phyloP scores from a whole-genome alignment of 1,284 basidiomycete genomes.

The Ganoderma resinaceum region DNA sequence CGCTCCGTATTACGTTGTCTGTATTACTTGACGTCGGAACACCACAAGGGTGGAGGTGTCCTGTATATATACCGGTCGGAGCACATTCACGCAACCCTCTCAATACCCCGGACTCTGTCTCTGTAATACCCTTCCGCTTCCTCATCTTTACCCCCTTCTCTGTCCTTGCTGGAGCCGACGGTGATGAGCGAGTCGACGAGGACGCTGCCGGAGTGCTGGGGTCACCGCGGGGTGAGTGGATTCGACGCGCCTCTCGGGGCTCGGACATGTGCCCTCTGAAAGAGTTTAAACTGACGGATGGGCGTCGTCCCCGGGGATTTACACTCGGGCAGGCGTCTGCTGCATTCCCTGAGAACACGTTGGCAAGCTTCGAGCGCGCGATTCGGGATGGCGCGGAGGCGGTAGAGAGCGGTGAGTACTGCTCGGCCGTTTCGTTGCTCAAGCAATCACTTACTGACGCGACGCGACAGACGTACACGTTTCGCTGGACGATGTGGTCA shows the following conservation, averaged over 20 bases:
- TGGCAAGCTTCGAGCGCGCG: conserved; percentile 91
- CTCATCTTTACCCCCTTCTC: neutral
- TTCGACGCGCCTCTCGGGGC: neutral
- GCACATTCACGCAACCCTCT: neutral
- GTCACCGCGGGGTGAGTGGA: conserved; percentile 86
- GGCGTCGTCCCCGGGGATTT: conserved; percentile 4
- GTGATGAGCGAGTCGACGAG: conserved; percentile 10
- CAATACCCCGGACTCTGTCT: neutral
- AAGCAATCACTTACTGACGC: neutral
- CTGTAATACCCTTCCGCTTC: neutral
- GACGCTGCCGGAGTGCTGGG: conserved; percentile 79
- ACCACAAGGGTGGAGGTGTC: neutral
- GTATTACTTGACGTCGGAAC: neutral
- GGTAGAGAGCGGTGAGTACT: conserved; percentile 87
- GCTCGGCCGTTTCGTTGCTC: neutral
- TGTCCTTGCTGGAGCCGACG: neutral
- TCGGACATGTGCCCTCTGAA: neutral
- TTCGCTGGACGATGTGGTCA: conserved; percentile 86
- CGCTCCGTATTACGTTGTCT: neutral
- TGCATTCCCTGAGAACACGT: conserved; percentile 90
- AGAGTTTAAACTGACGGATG: conserved; percentile 18
- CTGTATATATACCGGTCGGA: neutral
- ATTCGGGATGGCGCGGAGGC: conserved; percentile 94
- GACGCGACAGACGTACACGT: conserved; percentile 88
- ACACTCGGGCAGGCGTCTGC: conserved; percentile 73